phyloP scores from a whole-genome alignment of 1,139 yeast species.

The Kodamaea ohmeri region DNA sequence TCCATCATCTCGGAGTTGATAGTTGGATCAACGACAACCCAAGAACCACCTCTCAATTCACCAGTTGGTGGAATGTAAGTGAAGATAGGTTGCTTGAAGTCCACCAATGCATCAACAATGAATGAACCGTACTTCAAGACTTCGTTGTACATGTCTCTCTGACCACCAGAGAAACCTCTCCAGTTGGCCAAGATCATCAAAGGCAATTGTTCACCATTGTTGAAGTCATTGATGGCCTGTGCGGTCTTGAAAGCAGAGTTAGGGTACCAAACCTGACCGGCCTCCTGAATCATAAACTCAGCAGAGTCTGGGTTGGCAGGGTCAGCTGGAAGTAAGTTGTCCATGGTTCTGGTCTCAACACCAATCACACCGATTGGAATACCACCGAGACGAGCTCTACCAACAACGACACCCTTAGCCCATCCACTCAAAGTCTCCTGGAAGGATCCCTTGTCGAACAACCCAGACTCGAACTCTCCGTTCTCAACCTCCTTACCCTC shows the following conservation, averaged over 20 bases:
- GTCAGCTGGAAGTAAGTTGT: constrained; percentile 91
- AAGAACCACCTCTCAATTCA: constrained; percentile 98
- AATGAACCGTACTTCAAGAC: constrained; percentile 94
- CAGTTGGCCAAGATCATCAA: constrained; percentile 97
- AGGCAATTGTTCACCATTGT: constrained; percentile 96
- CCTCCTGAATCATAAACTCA: constrained; percentile 84
- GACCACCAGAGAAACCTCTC: constrained; percentile 99
- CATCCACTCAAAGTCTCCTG: constrained; percentile 97
- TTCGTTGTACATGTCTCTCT: constrained; percentile 98
- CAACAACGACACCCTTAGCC: constrained; percentile 98
- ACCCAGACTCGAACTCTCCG: constrained; percentile 75
- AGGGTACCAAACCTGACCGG: constrained; percentile 99
- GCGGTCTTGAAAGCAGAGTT: constrained; percentile 98
- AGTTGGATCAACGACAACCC: constrained; percentile 99
- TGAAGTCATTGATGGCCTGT: constrained; percentile 96
- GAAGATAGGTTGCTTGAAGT: constrained; percentile 93
- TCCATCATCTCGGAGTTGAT: constrained; percentile 97
- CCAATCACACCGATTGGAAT: constrained; percentile 97
- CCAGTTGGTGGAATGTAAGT: constrained; percentile 97
- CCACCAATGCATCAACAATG: constrained; percentile 95
- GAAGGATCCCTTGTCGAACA: constrained; percentile 90
- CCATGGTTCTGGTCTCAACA: constrained; percentile 88
- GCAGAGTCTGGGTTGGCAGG: constrained; percentile 97
- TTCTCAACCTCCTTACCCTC: constrained; percentile 68
- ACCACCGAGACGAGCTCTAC: constrained; percentile 98